phyloP scores from a whole-genome alignment of 2,329 filamentous ascomycete species.

The Aureobasidium sp. region DNA sequence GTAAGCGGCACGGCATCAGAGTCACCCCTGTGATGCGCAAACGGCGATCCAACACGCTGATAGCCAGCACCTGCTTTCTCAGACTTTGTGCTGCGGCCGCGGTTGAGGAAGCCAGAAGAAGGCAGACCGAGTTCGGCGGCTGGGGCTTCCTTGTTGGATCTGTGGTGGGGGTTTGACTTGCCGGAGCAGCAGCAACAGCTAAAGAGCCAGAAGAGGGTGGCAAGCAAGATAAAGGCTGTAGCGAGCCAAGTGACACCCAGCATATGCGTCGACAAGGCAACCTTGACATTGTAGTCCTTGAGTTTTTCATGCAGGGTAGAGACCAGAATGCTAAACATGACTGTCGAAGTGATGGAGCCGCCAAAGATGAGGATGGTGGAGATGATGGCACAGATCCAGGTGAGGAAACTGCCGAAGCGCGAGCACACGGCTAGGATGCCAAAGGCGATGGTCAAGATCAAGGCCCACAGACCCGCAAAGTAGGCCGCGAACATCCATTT shows the following conservation, averaged over 20 bases:
- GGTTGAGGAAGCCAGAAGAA: conserved; percentile 19
- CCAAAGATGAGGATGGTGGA: conserved; percentile 53
- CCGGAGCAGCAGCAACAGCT: conserved; percentile 88
- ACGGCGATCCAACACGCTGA: not conserved
- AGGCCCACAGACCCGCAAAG: conserved; percentile 62
- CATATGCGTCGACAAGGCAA: conserved; percentile 60
- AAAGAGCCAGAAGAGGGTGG: conserved; percentile 84
- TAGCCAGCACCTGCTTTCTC: conserved; percentile 8
- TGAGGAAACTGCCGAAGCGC: conserved; percentile 72
- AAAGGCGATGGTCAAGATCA: conserved; percentile 64
- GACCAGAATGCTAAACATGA: conserved; percentile 62
- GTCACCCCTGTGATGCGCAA: not conserved
- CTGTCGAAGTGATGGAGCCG: conserved; percentile 67
- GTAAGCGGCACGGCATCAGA: conserved; percentile 1
- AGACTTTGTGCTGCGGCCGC: not conserved
- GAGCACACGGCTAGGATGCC: conserved; percentile 80
- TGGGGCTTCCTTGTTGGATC: conserved; percentile 29
- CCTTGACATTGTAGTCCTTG: conserved; percentile 63
- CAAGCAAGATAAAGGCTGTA: conserved; percentile 66
- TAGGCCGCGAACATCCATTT: conserved; percentile 83
- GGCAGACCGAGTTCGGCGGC: conserved; percentile 25
- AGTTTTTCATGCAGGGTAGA: conserved; percentile 61
- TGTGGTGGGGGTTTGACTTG: conserved; percentile 43
- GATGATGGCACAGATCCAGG: conserved; percentile 63
- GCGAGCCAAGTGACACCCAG: conserved; percentile 72